Evolutionary conservation across 768 basidiomycete species (phyloP).

Genomic region (Agaricus blazei): DNA sequence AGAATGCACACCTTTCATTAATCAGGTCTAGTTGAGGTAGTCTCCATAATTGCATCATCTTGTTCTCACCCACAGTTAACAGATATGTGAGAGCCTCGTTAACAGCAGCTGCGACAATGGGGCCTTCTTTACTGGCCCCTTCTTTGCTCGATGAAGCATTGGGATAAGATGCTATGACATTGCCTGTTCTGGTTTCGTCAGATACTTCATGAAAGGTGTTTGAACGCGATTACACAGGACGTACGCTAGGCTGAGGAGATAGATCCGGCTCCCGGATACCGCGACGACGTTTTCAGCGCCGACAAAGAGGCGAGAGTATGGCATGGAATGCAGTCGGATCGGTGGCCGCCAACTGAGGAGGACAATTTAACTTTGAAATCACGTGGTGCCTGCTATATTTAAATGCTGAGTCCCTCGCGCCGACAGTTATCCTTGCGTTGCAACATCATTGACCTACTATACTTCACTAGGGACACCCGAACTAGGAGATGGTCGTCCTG

Average conservation of each 20-base stretch:
- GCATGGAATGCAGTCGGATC: conserved; percentile 15
- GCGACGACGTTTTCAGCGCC: conserved; percentile 30
- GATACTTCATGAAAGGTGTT: conserved; percentile 8
- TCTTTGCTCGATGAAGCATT: conserved; percentile 24
- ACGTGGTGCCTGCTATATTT: neutral
- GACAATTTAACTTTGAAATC: neutral
- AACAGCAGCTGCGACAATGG: conserved; percentile 54
- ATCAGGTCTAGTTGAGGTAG: conserved; percentile 49
- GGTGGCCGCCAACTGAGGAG: neutral
- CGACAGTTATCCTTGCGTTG: neutral
- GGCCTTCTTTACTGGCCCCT: conserved; percentile 21
- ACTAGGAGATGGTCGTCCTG: conserved; percentile 16
- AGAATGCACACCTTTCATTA: conserved; percentile 51
- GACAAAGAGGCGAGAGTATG: conserved; percentile 44
- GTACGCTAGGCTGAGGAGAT: conserved; percentile 52
- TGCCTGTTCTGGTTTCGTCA: conserved; percentile 41
- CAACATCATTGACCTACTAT: neutral
- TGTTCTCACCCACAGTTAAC: conserved; percentile 74
- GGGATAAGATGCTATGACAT: conserved; percentile 40
- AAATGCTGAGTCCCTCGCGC: neutral
- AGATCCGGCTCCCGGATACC: conserved; percentile 59
- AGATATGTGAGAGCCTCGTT: conserved; percentile 42
- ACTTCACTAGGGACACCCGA: neutral
- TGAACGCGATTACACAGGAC: conserved; percentile 17
- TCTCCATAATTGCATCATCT: conserved; percentile 72